Base-by-base conservation (phyloP, 2,329 filamentous ascomycete species). In the Dothistroma pini region DNA sequence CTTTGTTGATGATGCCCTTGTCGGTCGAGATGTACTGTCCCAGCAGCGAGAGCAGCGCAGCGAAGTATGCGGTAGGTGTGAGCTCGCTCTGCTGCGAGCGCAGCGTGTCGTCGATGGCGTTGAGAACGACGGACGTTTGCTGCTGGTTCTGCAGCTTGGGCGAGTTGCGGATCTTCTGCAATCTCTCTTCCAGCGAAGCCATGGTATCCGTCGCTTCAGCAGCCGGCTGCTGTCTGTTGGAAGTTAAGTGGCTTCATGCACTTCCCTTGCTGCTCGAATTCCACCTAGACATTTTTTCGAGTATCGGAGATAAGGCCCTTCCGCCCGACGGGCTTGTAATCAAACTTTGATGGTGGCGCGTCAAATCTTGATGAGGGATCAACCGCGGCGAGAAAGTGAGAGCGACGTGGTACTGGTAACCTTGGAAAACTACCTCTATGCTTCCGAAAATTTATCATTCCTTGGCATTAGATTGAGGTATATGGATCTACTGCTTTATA, bases 111-210 rank as follows among this genome's bases (percentile, higher is more conserved):
- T 99, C 95, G 71, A 99, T 90, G 64, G 93, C 93, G 68, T 88
- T 87, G 66, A 99, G 86, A 63, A 99, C 88, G 70, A 96, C 87
- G 63, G 88, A 89, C 65, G 89, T 93, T 84, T 93, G 91, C 77
- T 96, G 87, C 79, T 97, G 93, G 76, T 90, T 96, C 78, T 97
- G 91, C 72, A 97, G 86, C 78, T 96, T 96, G 59, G 95, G 95
- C 74, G 90, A 78, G 68, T 78, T 95, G 79, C 95, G 90, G 77
- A 97, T 97, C 85, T 96, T 97, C 80, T 93, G 90, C 75, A 99
- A 86, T 82, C 92, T 96, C 82, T 96, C 93, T 76, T 89, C 87
- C 72, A 97, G 80, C 77, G 86, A 31, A n/a, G 58, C 86, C 79
- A 80, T 80, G 65, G 53, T 68, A 56, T 57, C 12, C 60, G 56